Conservation (phyloP, 176 grass and related monocot genomes). For the Phoenix dactylifera region DNA sequence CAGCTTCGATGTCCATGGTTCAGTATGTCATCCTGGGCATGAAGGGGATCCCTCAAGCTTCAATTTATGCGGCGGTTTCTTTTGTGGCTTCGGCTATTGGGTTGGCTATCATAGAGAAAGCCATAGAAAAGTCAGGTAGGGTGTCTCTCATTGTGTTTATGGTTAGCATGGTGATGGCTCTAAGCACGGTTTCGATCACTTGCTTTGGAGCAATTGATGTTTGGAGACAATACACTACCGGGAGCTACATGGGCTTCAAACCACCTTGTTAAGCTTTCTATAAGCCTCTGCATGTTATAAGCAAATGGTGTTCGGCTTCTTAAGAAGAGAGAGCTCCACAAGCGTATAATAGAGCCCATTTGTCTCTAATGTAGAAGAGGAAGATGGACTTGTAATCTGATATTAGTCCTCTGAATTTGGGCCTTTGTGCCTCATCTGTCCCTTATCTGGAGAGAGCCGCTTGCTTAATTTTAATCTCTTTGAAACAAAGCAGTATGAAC, state of each 20-base stretch:
- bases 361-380: too few relatives aligned
- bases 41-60: conserved; percentile 34
- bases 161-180: conserved; percentile 50
- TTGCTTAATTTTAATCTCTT: too few relatives aligned
- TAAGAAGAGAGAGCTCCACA: not conserved
- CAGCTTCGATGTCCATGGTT: conserved; percentile 71
- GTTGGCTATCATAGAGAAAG: conserved; percentile 22
- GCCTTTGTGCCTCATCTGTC: too few relatives aligned
- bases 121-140: conserved; percentile 39
- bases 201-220: conserved; percentile 47
- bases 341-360: too few relatives aligned
- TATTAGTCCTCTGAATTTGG: too few relatives aligned
- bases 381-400: too few relatives aligned
- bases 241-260: conserved; percentile 86
- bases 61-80: conserved; percentile 39
- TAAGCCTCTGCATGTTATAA: not conserved
- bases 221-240: conserved; percentile 40
- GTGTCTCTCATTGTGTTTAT: conserved; percentile 62
- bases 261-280: conserved; percentile 31
- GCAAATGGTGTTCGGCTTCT: not conserved
- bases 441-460: too few relatives aligned
- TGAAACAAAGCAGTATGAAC: too few relatives aligned
- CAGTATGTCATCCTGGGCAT: conserved; percentile 73
- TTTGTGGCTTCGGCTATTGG: conserved; percentile 43
- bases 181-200: conserved; percentile 53